Conservation (phyloP, 768 basidiomycete genomes). For the Boletus tylopilopsis region DNA sequence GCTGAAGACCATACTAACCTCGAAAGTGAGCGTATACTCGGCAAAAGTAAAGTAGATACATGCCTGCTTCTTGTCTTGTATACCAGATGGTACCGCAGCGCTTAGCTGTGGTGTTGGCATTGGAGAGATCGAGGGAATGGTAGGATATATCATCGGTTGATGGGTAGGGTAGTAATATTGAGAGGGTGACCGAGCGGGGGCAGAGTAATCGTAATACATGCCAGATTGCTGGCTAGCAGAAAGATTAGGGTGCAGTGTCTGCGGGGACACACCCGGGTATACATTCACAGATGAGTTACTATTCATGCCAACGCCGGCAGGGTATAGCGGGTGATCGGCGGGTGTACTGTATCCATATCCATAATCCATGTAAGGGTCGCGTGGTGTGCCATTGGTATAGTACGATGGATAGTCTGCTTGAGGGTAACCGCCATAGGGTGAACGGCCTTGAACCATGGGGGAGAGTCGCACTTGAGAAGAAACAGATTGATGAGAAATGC, state of each 20-base stretch:
- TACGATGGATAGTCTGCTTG: constrained; percentile 59
- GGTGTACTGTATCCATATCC: constrained; percentile 52
- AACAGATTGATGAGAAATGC: constrained; percentile 28
- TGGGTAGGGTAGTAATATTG: constrained; percentile 59
- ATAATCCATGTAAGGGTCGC: constrained; percentile 53
- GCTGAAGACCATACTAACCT: constrained; percentile 42
- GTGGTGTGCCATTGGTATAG: constrained; percentile 47
- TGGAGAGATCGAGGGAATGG: constrained; percentile 48
- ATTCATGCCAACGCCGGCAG: constrained; percentile 42
- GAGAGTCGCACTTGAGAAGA: constrained; percentile 41
- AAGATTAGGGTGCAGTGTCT: constrained; percentile 40
- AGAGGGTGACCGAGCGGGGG: constrained; percentile 45
- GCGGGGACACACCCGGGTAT: constrained; percentile 46
- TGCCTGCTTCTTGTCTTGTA: constrained; percentile 63
- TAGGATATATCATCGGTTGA: constrained; percentile 58
- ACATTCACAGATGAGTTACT: constrained; percentile 42
- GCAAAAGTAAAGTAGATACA: constrained; percentile 11
- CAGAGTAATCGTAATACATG: constrained; percentile 58
- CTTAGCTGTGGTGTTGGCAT: constrained; percentile 49
- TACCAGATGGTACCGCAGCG: constrained; percentile 36
- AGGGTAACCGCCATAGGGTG: constrained; percentile 48
- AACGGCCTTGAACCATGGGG: constrained; percentile 42
- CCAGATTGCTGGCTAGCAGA: constrained; percentile 46
- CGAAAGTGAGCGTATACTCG: constrained; percentile 8
- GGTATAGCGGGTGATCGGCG: constrained; percentile 50